Base-by-base conservation (phyloP, 768 basidiomycete species). In the Udeniomyces megalosporus region DNA sequence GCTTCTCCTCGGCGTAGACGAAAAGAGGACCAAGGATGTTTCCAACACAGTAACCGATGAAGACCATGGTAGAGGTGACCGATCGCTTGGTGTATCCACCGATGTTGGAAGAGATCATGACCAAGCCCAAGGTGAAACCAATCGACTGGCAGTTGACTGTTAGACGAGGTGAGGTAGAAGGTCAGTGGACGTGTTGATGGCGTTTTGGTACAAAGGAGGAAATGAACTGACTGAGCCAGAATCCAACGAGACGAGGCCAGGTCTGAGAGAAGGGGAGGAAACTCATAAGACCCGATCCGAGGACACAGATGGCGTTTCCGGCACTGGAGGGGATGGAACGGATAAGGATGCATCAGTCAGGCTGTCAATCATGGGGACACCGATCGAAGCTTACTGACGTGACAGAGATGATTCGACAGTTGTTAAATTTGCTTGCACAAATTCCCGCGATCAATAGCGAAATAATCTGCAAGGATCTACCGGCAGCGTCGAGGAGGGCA, bases 41-140 rank as follows among this genome's bases (percentile, higher is more conserved):
- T 44, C 71, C 71, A 29, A 60, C 59, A 42, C 68, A 71, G 69
- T 72, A 74, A 12, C 67, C 71, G 47, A 70, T 61, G 34, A 73
- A 74, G 61, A 72, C 69, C 66, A 69, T 71, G 24, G 67, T 66
- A 0, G 69, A 71, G 34, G 69, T 68, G 61, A 74, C 68, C 42
- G 68, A 55, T 51, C 69, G 67, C 57, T 70, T 70, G 38, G 71
- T 69, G 67, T 72, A 72, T 0, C 61, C 54, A 22, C 48, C 48
- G 48, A 46, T 65, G 38, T 42, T 42, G 38, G 38, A 42, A 0
- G 69, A 69, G 57, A 74, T 67, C 73, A 74, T 74, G 61, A 74
- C 73, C 45, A 74, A 68, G 64, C 73, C 72, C 34, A 72, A 69
- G 22, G 71, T 72, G 69, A 74, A 74, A 7, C 73, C 71, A 65